A percentile compares a stretch with the other conserved stretches of the same genome.
phyloP scores from a whole-genome alignment of 1,284 basidiomycete genomes.

The Cystobasidium pallidum region DNA sequence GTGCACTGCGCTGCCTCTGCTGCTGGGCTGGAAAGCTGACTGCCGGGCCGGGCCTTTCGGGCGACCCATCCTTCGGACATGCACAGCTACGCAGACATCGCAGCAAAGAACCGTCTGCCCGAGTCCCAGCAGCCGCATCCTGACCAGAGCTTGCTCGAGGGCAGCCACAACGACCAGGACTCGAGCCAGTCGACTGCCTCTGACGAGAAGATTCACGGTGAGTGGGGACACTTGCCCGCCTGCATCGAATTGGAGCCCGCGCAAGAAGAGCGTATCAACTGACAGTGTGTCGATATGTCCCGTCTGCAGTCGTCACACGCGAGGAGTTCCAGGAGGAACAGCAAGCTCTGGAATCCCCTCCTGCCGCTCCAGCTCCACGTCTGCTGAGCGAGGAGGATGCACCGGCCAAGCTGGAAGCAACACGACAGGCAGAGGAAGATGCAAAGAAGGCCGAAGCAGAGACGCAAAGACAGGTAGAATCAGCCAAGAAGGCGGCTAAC shows the following conservation, averaged over 20 bases:
- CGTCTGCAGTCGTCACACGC: conserved; percentile 33
- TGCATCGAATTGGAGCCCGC: no score
- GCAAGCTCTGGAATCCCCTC: conserved; percentile 19
- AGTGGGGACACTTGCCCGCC: no score
- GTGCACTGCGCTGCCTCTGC: not conserved
- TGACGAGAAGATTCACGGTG: conserved; percentile 43
- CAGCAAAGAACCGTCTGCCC: conserved; percentile 65
- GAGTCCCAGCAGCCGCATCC: conserved; percentile 63
- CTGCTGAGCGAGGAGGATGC: conserved; percentile 27
- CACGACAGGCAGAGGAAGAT: conserved; percentile 21
- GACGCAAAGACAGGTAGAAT: conserved; percentile 17
- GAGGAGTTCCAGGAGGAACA: conserved; percentile 37
- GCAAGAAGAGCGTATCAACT: no score
- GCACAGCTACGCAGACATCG: conserved; percentile 64
- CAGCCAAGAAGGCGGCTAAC: conserved; percentile 37
- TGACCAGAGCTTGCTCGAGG: conserved; percentile 67
- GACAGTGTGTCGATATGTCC: no score
- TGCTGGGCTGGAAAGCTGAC: not conserved
- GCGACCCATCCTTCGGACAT: conserved; percentile 4
- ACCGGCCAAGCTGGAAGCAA: conserved; percentile 5
- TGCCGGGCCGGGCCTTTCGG: conserved; percentile 6
- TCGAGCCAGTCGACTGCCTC: conserved; percentile 27
- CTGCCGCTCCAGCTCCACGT: not conserved
- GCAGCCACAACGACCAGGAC: conserved; percentile 52
- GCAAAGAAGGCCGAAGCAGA: conserved; percentile 28